These are phyloP conservation scores for Candida endomychidarum DNA, from an alignment of 805 yeast species.

Conservation along the genomic window DNA sequence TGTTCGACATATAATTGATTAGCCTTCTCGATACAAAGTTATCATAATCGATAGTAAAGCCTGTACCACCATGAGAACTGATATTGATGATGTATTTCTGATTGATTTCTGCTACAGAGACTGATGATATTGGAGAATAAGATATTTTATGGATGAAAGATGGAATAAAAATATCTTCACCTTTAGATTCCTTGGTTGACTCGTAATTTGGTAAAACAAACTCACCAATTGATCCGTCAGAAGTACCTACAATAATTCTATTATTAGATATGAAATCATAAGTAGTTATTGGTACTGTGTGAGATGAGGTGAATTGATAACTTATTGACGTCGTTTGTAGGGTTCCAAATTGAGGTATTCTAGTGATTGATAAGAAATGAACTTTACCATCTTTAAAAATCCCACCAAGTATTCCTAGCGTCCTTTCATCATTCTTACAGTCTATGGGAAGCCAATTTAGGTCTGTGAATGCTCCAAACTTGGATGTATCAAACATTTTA, in stretches of 20 bases:
- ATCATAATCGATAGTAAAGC: constrained; percentile 24
- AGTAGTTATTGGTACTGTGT: constrained; percentile 37
- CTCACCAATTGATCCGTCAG: constrained; percentile 61
- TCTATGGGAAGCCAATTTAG: constrained; percentile 42
- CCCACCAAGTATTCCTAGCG: constrained; percentile 49
- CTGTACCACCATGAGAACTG: constrained; percentile 30
- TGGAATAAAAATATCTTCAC: constrained; percentile 24
- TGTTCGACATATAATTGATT: constrained; percentile 23
- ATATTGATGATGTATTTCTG: constrained; percentile 26
- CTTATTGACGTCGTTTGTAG: constrained; percentile 25
- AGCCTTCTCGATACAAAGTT: constrained; percentile 28
- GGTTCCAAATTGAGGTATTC: constrained; percentile 11
- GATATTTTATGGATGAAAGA: constrained; percentile 32
- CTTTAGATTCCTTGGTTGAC: not conserved
- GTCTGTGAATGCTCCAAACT: constrained; percentile 46
- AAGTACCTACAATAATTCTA: constrained; percentile 54
- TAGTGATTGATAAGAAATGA: constrained; percentile 45
- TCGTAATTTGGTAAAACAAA: constrained; percentile 40
- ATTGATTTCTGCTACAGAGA: no score
- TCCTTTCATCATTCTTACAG: constrained; percentile 17
- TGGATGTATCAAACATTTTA: constrained; percentile 29
- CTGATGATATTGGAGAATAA: constrained; percentile 34
- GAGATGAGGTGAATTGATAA: constrained; percentile 15
- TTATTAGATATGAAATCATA: constrained; percentile 47
- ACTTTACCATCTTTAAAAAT: constrained; percentile 58